phyloP scores from a whole-genome alignment of 2,329 filamentous ascomycete species.

The Calonectria henricotiae region DNA sequence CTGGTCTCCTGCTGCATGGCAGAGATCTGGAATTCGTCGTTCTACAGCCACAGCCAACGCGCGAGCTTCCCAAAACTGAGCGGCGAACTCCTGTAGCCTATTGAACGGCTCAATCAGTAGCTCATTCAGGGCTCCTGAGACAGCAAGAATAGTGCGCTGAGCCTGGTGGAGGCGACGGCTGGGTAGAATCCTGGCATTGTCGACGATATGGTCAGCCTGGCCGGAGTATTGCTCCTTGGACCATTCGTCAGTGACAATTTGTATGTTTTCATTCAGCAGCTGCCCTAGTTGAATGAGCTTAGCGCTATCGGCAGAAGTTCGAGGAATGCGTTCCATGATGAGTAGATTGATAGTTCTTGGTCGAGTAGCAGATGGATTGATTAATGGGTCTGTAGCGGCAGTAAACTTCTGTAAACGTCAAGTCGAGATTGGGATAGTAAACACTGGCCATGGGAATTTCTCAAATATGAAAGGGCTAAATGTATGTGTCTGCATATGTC shows the following conservation, averaged over 20 bases:
- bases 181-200: not conserved
- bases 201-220: not conserved
- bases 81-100: not conserved
- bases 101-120: not conserved
- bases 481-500: too few relatives aligned
- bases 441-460: too few relatives aligned
- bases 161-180: slow-evolving; percentile 6
- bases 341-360: not conserved
- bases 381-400: too few relatives aligned
- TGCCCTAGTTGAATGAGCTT: not conserved
- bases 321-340: not conserved
- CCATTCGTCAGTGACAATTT: not conserved
- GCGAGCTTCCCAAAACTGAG: slow-evolving; percentile 6
- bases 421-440: too few relatives aligned
- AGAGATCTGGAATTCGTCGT: not conserved
- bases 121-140: not conserved
- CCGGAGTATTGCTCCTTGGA: not conserved
- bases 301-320: not conserved
- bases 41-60: not conserved
- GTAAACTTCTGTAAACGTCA: too few relatives aligned
- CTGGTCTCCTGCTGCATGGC: not conserved
- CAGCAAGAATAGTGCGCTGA: not conserved
- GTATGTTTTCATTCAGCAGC: not conserved
- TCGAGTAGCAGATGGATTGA: too few relatives aligned
- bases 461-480: too few relatives aligned